These are phyloP conservation scores for Termitomyces sp. DNA, from an alignment of 768 basidiomycete genomes.

Conservation along the genomic window DNA sequence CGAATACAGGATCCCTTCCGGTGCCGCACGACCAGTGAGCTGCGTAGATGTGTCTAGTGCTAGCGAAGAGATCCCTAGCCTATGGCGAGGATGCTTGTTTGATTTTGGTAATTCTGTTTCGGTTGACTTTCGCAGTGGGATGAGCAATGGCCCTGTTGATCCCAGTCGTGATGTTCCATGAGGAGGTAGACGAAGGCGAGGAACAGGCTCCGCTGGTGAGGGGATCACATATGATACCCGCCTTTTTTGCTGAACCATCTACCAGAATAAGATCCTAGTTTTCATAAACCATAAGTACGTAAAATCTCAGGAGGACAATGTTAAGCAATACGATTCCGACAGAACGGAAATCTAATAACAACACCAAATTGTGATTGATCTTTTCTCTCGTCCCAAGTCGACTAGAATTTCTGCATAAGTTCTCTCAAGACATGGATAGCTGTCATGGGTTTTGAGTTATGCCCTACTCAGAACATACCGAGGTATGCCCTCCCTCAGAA, in stretches of 20 bases:
- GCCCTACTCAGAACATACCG: too few species aligned
- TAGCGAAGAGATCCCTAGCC: conserved; percentile 83
- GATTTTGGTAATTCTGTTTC: conserved; percentile 23
- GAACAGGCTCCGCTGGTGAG: conserved; percentile 58
- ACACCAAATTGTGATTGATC: conserved; percentile 4
- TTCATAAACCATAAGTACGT: conserved; percentile 1
- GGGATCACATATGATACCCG: conserved; percentile 90
- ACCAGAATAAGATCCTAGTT: neutral
- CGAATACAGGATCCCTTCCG: conserved; percentile 87
- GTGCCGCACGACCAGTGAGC: conserved; percentile 58
- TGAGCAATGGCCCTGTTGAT: conserved; percentile 63
- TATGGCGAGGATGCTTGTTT: conserved; percentile 68
- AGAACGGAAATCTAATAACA: neutral
- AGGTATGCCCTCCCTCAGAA: too few species aligned
- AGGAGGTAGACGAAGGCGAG: conserved; percentile 69
- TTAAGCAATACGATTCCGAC: too few species aligned
- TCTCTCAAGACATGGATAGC: too few species aligned
- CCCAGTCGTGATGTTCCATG: conserved; percentile 63
- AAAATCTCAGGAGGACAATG: neutral
- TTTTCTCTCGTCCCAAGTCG: neutral
- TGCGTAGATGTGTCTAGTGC: conserved; percentile 83
- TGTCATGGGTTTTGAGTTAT: too few species aligned
- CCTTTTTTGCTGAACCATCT: conserved; percentile 45
- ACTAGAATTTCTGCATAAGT: too few species aligned
- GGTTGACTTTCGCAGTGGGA: conserved; percentile 29